Evolutionary conservation across 495 filamentous ascomycete genomes (phyloP), one percentile per base, ranked within the genome.

Genomic region (Penicillium cinerascens): DNA sequence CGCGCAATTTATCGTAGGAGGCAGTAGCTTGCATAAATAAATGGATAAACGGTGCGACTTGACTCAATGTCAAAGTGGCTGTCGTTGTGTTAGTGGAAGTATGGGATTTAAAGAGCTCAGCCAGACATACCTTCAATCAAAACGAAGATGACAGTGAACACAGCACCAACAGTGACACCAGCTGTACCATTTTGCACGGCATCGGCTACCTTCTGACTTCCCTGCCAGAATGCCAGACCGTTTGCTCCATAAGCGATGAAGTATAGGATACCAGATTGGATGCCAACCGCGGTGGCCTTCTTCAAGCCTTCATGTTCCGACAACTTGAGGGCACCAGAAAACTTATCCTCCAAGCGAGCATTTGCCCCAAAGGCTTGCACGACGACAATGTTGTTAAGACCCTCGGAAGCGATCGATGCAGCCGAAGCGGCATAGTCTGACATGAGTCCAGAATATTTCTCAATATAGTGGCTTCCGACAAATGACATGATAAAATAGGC

Each of bases 141-240:
- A 42, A 87, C 68, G 54, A 86, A 86, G 17, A 86, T 83, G 33
- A 86, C 82, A 0, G 84, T 85, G 59, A 83, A 87, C 7, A 76
- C 78, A 40, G 81, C 69, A 38, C 85, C 84, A 16, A 84, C 78
- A 10, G 77, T 79, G 26, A 67, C 60, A 5, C 61, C 65, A 0
- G 58, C 39, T 15, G 49, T 33, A 15, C 61, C 60, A 5, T 61
- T 64, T 6, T 67, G 67, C 22, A 80, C 71, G 9, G 73, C 69
- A 46, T 75, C 60, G 17, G 78, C 80, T 45, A 86, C 76, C 15
- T 70, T 70, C 35, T 64, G 66, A 52, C 77, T 79, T 16, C 83
- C 85, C 56, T 87, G 78, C 82, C 82, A 88, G 51, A 85, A 87
- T 2, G 84, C 84, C 16, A 88, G 65, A 36, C 78, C 84, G 57